Evolutionary conservation across 768 basidiomycete species (phyloP), one percentile per base, ranked within the genome.

Genomic region (Tylopilus vinaceipallidus): DNA sequence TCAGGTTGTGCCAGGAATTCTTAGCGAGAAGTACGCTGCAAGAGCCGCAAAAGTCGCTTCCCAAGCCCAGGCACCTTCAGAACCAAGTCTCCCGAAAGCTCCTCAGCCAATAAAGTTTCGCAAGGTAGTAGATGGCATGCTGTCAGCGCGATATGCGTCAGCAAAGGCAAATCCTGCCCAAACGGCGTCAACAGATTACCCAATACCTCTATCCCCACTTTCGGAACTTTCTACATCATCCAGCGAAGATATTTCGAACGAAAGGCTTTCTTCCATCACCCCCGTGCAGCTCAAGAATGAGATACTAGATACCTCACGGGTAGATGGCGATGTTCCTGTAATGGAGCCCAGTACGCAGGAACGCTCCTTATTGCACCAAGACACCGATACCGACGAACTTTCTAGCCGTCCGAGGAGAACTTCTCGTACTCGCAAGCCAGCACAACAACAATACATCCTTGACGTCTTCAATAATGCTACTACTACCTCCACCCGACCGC

Each of bases 361-460:
- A 12, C 42, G 12, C 13, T 38, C 47, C 52, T 55, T 55, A 49
- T 50, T 42, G 23, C 33, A 53, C 53, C 55, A 57, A 63, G 40
- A 56, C 47, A 6, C 20, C 14, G 41, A 36, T 10, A 23, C 14
- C 13, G 38, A 45, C 4, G 35, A 49, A 32, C 10, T 48, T 4
- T 46, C 53, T 38, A 38, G 58, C 57, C 51, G 56, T 19, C 58
- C 62, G 12, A 78, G 82, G 37, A 78, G 83, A 35, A 80, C 80
- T 1, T 74, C 79, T 24, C 78, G 81, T 20, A 56, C 67, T 22
- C 75, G 82, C 19, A 80, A 77, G 53, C 56, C 70, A 38, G 60
- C 66, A 38, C 60, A 72, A 52, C 58, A 69, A 48, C 57, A 65
- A 37, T 63, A 67, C 17, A 53, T 62, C 8, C 52, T 63, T 13